Conservation (phyloP, 139 green algal genomes). For the Tetradesmus lagerheimii region DNA sequence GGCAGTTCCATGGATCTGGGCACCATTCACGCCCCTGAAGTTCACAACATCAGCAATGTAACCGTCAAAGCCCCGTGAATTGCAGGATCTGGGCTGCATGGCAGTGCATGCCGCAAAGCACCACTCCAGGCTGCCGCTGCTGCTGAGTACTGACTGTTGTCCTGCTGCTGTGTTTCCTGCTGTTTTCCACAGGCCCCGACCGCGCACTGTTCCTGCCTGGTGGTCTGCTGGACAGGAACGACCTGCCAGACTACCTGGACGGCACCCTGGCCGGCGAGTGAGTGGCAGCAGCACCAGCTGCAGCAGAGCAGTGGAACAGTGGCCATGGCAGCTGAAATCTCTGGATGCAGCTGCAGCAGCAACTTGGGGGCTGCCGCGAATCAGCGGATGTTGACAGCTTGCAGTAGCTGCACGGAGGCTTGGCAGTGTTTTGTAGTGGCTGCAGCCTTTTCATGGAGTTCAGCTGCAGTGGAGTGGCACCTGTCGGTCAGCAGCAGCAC, state of each 20-base stretch:
- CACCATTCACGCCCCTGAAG: background rate
- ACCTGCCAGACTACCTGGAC: conserved; percentile 91
- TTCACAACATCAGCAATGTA: background rate
- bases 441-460: too few species aligned
- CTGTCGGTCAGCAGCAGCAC: too few species aligned
- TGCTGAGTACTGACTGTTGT: background rate
- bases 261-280: conserved; percentile 92
- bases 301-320: background rate
- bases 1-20: background rate
- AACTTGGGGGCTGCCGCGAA: background rate
- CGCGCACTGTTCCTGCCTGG: conserved; percentile 88
- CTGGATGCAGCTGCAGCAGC: background rate
- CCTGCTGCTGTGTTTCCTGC: background rate
- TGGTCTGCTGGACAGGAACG: conserved; percentile 84
- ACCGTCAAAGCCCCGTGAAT: too few species aligned
- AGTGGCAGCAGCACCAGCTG: conserved; percentile 55
- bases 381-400: background rate
- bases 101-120: background rate
- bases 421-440: too few species aligned
- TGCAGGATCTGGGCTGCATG: background rate
- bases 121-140: background rate
- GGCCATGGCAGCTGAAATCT: background rate
- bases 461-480: too few species aligned
- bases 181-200: conserved; percentile 74
- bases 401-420: background rate